Evolutionary conservation across 2,329 filamentous ascomycete genomes (phyloP), one percentile per base, ranked within the genome.

Genomic region (Talaromyces islandicus): DNA sequence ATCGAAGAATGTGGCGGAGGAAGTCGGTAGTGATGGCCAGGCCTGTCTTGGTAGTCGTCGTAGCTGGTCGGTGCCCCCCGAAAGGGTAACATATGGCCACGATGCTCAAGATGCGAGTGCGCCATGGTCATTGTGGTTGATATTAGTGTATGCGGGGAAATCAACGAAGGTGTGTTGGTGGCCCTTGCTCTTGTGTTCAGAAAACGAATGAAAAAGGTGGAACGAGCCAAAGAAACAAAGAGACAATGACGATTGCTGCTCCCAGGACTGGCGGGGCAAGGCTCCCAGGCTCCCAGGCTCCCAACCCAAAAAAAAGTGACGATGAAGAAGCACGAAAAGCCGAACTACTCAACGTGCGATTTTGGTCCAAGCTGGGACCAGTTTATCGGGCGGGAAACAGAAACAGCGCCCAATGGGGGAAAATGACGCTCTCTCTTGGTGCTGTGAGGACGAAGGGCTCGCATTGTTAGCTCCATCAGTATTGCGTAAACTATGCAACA

Each of bases 1-100:
- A 63, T 65, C 6, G 69, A 69, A 54, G 69, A 63, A 41, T 70
- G 72, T 57, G 75, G 75, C 32, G 72, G 75, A 59, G 75, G 75
- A 58, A 77, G 75, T 61, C 74, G 73, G 64, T 76, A 77, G 55
- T 70, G 72, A 59, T 62, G 68, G 56, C 68, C 73, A 68, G 71
- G 69, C 65, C 66, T 53, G 63, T 53, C 63, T 50, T 68, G 66
- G 62, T 68, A 60, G 54, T 67, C 63, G 54, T 65, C 68, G 63
- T 70, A 68, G 51, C 68, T 60, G 53, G 66, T 64, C 53, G 59
- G 60, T 58, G 63, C 60, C 62, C 72, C 68, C 61, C 58, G 65
- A 54, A 64, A 61, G 64, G 72, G 70, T 64, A 75, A 72, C 66
- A 70, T 75, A 69, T 71, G 71, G 64, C 75, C 74, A 66, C 75